Percentiles rank a stretch among this genome's conserved stretches.
Conservation (phyloP, 2,329 filamentous ascomycete species). For the Graphium sp. region DNA sequence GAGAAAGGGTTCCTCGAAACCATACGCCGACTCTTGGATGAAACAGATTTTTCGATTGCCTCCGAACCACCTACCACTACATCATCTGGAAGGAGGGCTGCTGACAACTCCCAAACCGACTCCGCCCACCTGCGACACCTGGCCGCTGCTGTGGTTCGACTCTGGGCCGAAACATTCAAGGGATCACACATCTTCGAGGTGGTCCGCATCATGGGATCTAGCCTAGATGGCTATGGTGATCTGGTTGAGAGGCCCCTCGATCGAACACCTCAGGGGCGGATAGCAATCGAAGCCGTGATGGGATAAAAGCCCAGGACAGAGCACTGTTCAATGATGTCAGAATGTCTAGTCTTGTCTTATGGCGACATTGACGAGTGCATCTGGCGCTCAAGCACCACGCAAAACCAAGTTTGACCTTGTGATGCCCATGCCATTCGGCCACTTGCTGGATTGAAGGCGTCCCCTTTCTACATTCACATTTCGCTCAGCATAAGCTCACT, state of each 20-base stretch:
- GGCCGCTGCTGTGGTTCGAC: constrained; percentile 37
- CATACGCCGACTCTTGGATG: constrained; percentile 40
- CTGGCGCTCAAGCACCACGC: too few relatives aligned
- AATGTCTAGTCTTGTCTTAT: too few relatives aligned
- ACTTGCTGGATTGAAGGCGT: too few relatives aligned
- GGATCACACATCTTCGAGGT: constrained; percentile 44
- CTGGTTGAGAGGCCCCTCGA: constrained; percentile 36
- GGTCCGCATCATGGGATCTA: constrained; percentile 38
- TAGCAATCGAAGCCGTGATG: constrained; percentile 9
- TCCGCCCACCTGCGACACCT: constrained; percentile 34
- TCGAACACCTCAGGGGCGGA: constrained; percentile 22
- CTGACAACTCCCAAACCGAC: constrained; percentile 28
- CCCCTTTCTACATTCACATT: too few relatives aligned
- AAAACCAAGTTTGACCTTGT: too few relatives aligned
- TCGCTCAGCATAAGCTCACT: too few relatives aligned
- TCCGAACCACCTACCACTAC: constrained; percentile 37
- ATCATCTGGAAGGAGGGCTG: constrained; percentile 11
- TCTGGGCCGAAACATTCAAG: constrained; percentile 47
- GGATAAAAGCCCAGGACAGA: constrained; percentile 3
- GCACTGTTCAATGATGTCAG: too few relatives aligned
- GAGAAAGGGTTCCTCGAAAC: constrained; percentile 38
- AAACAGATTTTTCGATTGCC: constrained; percentile 44
- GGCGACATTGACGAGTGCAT: too few relatives aligned
- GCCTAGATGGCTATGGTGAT: constrained; percentile 39
- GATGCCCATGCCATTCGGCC: too few relatives aligned